Conservation (phyloP, 768 basidiomycete genomes). For the Amanita muscaria region DNA sequence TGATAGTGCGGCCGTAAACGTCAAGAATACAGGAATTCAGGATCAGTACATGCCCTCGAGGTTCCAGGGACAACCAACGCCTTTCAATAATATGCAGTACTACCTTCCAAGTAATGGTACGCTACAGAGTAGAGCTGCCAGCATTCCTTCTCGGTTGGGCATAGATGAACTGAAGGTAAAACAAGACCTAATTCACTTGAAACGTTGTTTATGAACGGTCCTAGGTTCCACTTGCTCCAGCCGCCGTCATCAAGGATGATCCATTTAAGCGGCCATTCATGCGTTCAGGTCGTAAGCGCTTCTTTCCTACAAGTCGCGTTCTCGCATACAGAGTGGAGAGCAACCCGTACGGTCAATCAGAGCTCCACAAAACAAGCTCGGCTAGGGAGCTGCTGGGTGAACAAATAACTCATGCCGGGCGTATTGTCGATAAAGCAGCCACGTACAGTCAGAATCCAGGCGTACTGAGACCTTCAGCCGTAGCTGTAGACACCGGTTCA, state of each 20-base stretch:
- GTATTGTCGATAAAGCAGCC: too few relatives aligned
- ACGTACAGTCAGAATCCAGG: too few relatives aligned
- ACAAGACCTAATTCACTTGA: too few relatives aligned
- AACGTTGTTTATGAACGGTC: not conserved
- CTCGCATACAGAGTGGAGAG: not conserved
- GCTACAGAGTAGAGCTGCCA: conserved; percentile 4
- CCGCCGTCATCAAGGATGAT: conserved; percentile 3
- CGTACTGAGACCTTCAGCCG: too few relatives aligned
- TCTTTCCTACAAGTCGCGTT: not conserved
- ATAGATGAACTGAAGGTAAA: not conserved
- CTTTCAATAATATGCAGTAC: not conserved
- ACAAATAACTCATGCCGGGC: too few relatives aligned
- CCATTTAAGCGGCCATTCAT: not conserved
- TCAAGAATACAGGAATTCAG: too few relatives aligned
- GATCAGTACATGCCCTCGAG: too few relatives aligned
- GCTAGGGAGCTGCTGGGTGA: too few relatives aligned
- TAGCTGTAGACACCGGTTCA: too few relatives aligned
- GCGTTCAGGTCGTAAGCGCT: not conserved
- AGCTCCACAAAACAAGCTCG: too few relatives aligned
- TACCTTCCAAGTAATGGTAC: not conserved
- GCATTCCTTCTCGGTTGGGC: not conserved
- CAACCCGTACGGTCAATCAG: too few relatives aligned
- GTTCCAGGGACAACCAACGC: not conserved
- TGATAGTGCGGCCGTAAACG: too few relatives aligned
- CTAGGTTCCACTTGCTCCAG: not conserved